A percentile compares a stretch with the other conserved stretches of the same genome.
Evolutionary conservation across 192 early-diverging fungal genomes (phyloP).

Genomic region (Pilaira anomala): DNA sequence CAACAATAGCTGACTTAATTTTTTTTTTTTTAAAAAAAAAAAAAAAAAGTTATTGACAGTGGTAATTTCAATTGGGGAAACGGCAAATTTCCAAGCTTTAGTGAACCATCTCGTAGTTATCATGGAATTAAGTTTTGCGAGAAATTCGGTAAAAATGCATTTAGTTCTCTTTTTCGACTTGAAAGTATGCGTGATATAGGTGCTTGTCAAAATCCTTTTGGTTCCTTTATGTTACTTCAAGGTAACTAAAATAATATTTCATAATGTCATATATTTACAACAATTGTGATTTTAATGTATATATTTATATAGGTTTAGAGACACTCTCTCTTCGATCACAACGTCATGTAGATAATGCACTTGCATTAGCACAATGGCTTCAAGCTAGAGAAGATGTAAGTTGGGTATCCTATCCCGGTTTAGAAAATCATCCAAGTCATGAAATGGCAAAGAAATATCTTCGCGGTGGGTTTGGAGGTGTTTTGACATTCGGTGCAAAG

Average conservation of each 20-base stretch:
- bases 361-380: slow-evolving; percentile 76
- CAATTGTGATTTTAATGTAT: no score
- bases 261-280: no score
- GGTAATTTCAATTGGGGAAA: slow-evolving; percentile 89
- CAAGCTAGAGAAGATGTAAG: slow-evolving; percentile 62
- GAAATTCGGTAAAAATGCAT: slow-evolving; percentile 74
- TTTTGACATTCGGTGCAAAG: slow-evolving; percentile 72
- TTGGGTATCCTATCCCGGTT: slow-evolving; percentile 91
- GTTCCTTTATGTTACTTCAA: slow-evolving; percentile 81
- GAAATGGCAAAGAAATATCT: slow-evolving; percentile 83
- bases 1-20: no score
- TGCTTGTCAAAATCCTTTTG: slow-evolving; percentile 82
- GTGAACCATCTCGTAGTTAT: slow-evolving; percentile 77
- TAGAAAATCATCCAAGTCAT: slow-evolving; percentile 74
- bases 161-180: slow-evolving; percentile 70
- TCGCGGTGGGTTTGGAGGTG: slow-evolving; percentile 76
- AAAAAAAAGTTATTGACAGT: slow-evolving; percentile 61
- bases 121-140: slow-evolving; percentile 88
- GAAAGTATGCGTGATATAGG: slow-evolving; percentile 87
- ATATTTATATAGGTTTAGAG: slow-evolving; percentile 54
- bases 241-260: slow-evolving; percentile 26
- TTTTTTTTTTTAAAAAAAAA: no score
- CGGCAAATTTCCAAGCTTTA: slow-evolving; percentile 83
- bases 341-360: slow-evolving; percentile 75
- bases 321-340: slow-evolving; percentile 85